These are phyloP conservation scores for Anthostomella pinea DNA, from an alignment of 2,329 filamentous ascomycete species.

Conservation along the genomic window DNA sequence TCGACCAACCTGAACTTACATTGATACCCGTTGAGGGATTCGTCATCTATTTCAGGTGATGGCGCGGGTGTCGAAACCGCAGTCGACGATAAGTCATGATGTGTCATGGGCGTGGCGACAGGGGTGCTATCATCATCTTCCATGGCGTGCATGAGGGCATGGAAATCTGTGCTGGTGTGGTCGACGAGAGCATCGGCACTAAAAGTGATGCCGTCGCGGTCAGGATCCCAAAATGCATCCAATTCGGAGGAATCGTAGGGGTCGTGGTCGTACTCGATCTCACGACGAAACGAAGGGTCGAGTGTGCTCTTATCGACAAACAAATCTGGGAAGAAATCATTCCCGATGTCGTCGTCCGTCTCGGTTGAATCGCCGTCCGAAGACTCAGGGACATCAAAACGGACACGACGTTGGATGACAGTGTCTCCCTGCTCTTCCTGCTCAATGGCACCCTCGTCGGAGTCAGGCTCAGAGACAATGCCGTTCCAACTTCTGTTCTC, in stretches of 20 bases:
- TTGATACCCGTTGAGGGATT: slow-evolving; percentile 56
- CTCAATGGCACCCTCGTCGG: slow-evolving; percentile 39
- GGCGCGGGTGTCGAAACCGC: slow-evolving; percentile 32
- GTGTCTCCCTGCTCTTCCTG: slow-evolving; percentile 36
- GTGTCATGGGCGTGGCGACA: slow-evolving; percentile 39
- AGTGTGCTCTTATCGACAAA: slow-evolving; percentile 74
- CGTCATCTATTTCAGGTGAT: slow-evolving; percentile 34
- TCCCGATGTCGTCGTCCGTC: slow-evolving; percentile 58
- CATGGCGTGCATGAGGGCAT: slow-evolving; percentile 37
- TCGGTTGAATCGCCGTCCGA: slow-evolving; percentile 67
- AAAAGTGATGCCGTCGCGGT: slow-evolving; percentile 40
- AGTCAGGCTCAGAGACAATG: slow-evolving; percentile 45
- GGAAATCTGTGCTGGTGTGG: slow-evolving; percentile 40
- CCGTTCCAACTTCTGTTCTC: slow-evolving; percentile 56
- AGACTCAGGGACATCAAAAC: slow-evolving; percentile 65
- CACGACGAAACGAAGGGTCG: slow-evolving; percentile 68
- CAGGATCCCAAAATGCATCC: slow-evolving; percentile 63
- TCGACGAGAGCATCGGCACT: slow-evolving; percentile 27
- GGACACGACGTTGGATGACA: slow-evolving; percentile 62
- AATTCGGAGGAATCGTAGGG: slow-evolving; percentile 53
- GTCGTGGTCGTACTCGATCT: slow-evolving; percentile 67
- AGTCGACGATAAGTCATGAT: slow-evolving; percentile 31
- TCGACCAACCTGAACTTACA: slow-evolving; percentile 58
- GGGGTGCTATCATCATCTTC: slow-evolving; percentile 41
- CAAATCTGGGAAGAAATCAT: slow-evolving; percentile 69